A percentile compares a stretch with the other conserved stretches of the same genome.
phyloP scores from a whole-genome alignment of 2,329 filamentous ascomycete species.

The Pyrenophora seminiperda region DNA sequence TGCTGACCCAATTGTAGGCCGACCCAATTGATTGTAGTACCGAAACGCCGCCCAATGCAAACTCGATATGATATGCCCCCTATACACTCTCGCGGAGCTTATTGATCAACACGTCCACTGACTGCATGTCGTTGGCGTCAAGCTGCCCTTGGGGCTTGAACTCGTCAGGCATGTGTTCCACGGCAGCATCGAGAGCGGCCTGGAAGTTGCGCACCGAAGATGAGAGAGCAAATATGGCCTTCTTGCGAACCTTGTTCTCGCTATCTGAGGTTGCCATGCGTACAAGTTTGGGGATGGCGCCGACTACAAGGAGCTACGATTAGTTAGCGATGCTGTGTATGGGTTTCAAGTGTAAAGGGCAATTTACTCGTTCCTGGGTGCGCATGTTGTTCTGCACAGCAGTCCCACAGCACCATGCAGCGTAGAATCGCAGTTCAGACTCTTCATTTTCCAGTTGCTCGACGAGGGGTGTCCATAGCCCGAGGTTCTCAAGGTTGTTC shows the following conservation, averaged over 20 bases:
- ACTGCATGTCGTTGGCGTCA: constrained; percentile 88
- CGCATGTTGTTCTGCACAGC: constrained; percentile 95
- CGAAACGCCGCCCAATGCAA: constrained; percentile 34
- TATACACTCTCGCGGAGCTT: constrained; percentile 54
- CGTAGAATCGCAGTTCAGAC: constrained; percentile 76
- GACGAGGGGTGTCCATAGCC: constrained; percentile 82
- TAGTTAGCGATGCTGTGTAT: constrained; percentile 18
- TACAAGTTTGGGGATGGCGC: constrained; percentile 73
- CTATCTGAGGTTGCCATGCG: constrained; percentile 66
- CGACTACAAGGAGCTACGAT: constrained; percentile 59
- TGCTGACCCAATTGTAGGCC: constrained; percentile 32
- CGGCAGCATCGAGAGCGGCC: constrained; percentile 67
- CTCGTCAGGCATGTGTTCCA: constrained; percentile 70
- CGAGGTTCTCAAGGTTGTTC: constrained; percentile 82
- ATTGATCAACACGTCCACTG: constrained; percentile 75
- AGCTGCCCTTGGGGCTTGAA: constrained; percentile 64
- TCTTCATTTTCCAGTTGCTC: constrained; percentile 70
- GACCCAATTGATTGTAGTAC: constrained; percentile 24
- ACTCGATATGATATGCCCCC: constrained; percentile 1
- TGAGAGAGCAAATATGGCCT: constrained; percentile 88
- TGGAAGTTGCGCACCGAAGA: constrained; percentile 88
- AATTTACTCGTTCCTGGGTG: constrained; percentile 72
- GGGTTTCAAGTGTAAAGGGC: not conserved
- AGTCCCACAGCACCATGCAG: constrained; percentile 92
- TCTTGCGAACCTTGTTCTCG: constrained; percentile 71